A percentile compares a stretch with the other conserved stretches of the same genome.
Evolutionary conservation across 768 basidiomycete genomes (phyloP).

Genomic region (Brasilioporus rufonigricans): DNA sequence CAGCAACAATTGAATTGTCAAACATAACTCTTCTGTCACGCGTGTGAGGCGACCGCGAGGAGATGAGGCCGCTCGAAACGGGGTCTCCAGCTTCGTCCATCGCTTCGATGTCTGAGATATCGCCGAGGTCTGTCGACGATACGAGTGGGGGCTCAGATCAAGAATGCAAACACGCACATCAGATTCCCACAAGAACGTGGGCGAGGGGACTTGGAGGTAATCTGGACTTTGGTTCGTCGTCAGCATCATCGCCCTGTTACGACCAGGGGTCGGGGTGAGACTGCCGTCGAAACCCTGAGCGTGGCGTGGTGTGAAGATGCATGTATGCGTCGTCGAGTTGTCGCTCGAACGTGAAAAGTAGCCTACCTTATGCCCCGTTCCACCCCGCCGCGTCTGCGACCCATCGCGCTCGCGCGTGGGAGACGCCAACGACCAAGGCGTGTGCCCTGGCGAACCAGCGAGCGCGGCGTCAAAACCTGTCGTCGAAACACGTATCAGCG

Average conservation of each 20-base stretch:
- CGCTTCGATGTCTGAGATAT: constrained; percentile 5
- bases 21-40: constrained; percentile 22
- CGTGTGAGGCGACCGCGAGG: constrained; percentile 12
- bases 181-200: constrained; percentile 9
- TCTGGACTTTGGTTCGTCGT: neutral
- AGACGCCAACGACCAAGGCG: constrained; percentile 7
- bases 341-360: too few species aligned
- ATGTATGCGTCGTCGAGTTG: neutral
- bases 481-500: neutral
- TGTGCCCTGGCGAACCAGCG: constrained; percentile 15
- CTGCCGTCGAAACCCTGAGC: neutral
- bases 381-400: neutral
- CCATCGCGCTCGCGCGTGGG: neutral
- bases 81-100: neutral
- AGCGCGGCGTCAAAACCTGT: constrained; percentile 25
- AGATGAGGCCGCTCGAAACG: constrained; percentile 3
- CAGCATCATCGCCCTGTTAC: too few species aligned
- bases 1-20: neutral
- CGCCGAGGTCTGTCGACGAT: too few species aligned
- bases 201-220: constrained; percentile 19
- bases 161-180: too few species aligned
- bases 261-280: neutral
- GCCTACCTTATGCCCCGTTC: constrained; percentile 1
- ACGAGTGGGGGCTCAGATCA: too few species aligned
- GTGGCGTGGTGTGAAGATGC: neutral